A percentile compares a stretch with the other conserved stretches of the same genome.
Evolutionary conservation across 2,329 filamentous ascomycete genomes (phyloP).

Genomic region (Thielaviopsis punctulata): DNA sequence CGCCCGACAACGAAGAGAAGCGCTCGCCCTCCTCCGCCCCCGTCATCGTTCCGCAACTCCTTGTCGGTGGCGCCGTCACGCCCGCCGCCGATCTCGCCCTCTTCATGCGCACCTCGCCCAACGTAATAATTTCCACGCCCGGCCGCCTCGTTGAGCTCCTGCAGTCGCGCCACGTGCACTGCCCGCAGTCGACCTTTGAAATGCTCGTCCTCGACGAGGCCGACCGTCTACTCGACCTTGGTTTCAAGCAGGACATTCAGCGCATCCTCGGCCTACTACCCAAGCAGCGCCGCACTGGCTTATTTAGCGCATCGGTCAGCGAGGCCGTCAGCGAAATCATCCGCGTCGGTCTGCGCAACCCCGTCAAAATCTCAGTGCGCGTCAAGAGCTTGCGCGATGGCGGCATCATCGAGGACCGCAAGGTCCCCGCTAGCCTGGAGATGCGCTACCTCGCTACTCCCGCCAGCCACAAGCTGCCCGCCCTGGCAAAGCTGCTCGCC

Average conservation of each 20-base stretch:
- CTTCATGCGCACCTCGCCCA: conserved; percentile 72
- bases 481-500: conserved; percentile 51
- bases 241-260: conserved; percentile 82
- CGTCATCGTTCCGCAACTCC: conserved; percentile 65
- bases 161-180: conserved; percentile 72
- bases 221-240: conserved; percentile 78
- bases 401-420: conserved; percentile 55
- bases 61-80: conserved; percentile 64
- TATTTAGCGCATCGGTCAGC: conserved; percentile 92
- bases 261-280: conserved; percentile 70
- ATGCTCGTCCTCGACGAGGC: conserved; percentile 87
- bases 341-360: conserved; percentile 78
- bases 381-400: conserved; percentile 60
- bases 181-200: conserved; percentile 77
- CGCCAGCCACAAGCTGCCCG: conserved; percentile 64
- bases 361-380: conserved; percentile 85
- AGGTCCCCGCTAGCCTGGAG: conserved; percentile 80
- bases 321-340: conserved; percentile 91
- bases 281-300: conserved; percentile 80
- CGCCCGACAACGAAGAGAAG: conserved; percentile 37
- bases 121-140: conserved; percentile 78
- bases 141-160: conserved; percentile 79
- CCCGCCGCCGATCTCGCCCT: conserved; percentile 72
- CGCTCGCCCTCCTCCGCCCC: conserved; percentile 28
- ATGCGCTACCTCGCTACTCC: conserved; percentile 69